Evolutionary conservation across 1,284 basidiomycete species (phyloP).

Genomic region (Flammula alnicola): DNA sequence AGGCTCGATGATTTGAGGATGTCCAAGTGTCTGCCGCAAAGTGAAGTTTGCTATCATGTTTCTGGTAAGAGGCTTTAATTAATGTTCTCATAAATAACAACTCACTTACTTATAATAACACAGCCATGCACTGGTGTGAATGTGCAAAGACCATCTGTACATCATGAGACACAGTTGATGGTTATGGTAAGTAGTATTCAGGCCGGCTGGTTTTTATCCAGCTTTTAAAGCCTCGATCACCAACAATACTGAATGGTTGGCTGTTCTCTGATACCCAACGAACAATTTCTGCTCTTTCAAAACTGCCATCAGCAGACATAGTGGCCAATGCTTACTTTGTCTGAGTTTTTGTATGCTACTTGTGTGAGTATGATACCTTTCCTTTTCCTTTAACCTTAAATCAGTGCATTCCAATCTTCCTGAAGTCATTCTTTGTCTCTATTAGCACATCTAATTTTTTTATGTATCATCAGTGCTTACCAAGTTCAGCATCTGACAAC

Average conservation of each 20-base stretch:
- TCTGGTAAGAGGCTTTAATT: slow-evolving; percentile 16
- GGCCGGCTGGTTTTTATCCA: slow-evolving; percentile 34
- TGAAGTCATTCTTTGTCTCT: slow-evolving; percentile 13
- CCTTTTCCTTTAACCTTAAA: slow-evolving; percentile 20
- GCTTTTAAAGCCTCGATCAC: slow-evolving; percentile 25
- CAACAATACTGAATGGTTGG: slow-evolving; percentile 28
- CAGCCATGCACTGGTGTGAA: slow-evolving; percentile 23
- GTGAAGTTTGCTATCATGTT: slow-evolving; percentile 25
- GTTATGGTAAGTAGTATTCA: slow-evolving; percentile 29
- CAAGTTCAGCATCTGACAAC: slow-evolving; percentile 4
- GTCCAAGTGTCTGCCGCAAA: slow-evolving; percentile 29
- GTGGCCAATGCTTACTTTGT: slow-evolving; percentile 15
- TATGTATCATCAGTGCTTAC: slow-evolving; percentile 1
- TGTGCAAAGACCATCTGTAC: slow-evolving; percentile 27
- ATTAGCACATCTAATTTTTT: neutral
- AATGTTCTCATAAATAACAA: slow-evolving; percentile 1
- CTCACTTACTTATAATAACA: slow-evolving; percentile 28
- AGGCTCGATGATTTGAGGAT: slow-evolving; percentile 24
- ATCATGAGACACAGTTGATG: slow-evolving; percentile 28
- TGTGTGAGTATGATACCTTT: slow-evolving; percentile 24
- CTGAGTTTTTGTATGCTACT: slow-evolving; percentile 21
- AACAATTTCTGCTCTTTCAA: slow-evolving; percentile 25
- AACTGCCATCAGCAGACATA: slow-evolving; percentile 14
- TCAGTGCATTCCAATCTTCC: slow-evolving; percentile 20
- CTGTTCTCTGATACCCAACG: slow-evolving; percentile 28